Evolutionary conservation across 2,329 filamentous ascomycete species (phyloP).

Genomic region (Aspergillus ustus): DNA sequence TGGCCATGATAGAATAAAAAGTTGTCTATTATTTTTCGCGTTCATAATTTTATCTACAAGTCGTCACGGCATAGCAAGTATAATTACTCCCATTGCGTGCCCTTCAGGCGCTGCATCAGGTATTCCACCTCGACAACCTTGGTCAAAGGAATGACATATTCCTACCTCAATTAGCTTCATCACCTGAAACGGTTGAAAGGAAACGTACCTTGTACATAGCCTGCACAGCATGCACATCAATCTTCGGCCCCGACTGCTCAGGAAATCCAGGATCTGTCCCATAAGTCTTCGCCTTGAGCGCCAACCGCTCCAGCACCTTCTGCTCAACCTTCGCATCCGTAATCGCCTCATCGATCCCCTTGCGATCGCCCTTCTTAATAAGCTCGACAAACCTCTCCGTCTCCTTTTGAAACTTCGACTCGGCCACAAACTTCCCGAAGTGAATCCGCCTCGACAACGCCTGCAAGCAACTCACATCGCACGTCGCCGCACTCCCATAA

Average conservation of each 20-base stretch:
- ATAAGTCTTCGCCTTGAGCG: conserved; percentile 90
- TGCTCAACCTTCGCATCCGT: conserved; percentile 87
- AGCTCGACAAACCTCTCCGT: conserved; percentile 77
- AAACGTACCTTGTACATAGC: conserved; percentile 72
- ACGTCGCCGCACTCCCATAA: conserved; percentile 89
- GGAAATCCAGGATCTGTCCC: conserved; percentile 79
- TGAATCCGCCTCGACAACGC: conserved; percentile 89
- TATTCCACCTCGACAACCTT: conserved; percentile 99
- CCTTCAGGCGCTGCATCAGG: conserved; percentile 83
- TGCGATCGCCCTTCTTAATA: conserved; percentile 78
- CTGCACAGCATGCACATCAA: conserved; percentile 89
- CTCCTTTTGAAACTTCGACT: conserved; percentile 89
- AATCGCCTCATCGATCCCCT: conserved; percentile 86
- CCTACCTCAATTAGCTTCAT: conserved; percentile 36
- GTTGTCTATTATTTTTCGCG: conserved; percentile 4
- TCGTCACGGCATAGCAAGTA: conserved; percentile 11
- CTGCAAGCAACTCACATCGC: conserved; percentile 88
- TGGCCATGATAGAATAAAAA: conserved; percentile 14
- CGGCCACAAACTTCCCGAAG: conserved; percentile 98
- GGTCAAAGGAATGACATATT: conserved; percentile 93
- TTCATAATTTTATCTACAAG: not conserved
- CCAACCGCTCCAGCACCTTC: conserved; percentile 84
- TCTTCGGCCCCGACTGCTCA: conserved; percentile 64
- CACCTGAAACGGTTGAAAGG: not conserved
- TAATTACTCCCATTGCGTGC: conserved; percentile 53